phyloP scores from a whole-genome alignment of 352 stramenopile species.

The Saprolegnia parasitica region DNA sequence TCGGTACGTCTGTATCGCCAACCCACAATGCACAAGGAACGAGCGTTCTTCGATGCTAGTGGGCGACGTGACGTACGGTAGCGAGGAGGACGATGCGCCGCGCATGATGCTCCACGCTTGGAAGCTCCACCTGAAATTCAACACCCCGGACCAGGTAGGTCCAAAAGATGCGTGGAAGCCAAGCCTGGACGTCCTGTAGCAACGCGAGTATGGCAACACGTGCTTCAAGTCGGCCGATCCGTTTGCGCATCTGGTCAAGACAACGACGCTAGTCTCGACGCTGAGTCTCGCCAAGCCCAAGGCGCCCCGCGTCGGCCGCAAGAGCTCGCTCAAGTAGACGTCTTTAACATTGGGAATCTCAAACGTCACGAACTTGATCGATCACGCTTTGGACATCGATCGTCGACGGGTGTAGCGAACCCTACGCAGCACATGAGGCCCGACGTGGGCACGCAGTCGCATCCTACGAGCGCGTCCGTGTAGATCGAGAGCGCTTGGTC shows the following conservation, averaged over 20 bases:
- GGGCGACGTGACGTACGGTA: conserved; percentile 71
- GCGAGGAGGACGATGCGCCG: conserved; percentile 48
- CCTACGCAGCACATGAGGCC: conserved; percentile 31
- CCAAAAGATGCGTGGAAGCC: neutral
- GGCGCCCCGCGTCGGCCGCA: neutral
- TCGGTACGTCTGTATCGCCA: conserved; percentile 28
- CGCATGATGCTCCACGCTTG: conserved; percentile 86
- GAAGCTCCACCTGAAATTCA: conserved; percentile 65
- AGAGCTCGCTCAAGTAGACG: conserved; percentile 7
- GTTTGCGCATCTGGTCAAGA: conserved; percentile 58
- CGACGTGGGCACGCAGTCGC: too few species aligned
- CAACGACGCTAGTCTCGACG: conserved; percentile 50
- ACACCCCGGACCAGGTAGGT: conserved; percentile 39
- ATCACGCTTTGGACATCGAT: conserved; percentile 51
- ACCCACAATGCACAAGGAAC: neutral
- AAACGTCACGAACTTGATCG: conserved; percentile 44
- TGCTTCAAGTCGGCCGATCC: conserved; percentile 63
- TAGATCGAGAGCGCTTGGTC: conserved; percentile 54
- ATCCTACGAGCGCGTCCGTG: conserved; percentile 45
- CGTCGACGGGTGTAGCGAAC: conserved; percentile 52
- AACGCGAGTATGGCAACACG: conserved; percentile 55
- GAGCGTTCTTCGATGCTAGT: conserved; percentile 29
- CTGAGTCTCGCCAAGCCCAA: conserved; percentile 31
- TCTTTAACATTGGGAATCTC: neutral
- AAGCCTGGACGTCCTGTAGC: neutral